These are phyloP conservation scores for Aspergillus latus DNA, from an alignment of 2,329 filamentous ascomycete genomes.

Conservation along the genomic window DNA sequence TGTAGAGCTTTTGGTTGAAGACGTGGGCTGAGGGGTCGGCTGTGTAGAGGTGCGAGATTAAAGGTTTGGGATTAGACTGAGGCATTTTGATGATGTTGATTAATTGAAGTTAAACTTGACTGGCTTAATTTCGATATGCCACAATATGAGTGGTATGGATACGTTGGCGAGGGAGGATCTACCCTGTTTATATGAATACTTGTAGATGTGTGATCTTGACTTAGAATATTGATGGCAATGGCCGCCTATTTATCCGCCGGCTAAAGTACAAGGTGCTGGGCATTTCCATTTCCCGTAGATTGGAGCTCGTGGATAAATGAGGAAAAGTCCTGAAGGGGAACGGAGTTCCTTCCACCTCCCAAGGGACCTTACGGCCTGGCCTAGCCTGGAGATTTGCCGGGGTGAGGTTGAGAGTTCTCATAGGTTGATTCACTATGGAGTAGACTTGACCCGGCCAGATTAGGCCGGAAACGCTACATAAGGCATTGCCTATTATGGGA, in stretches of 20 bases:
- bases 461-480: too few relatives aligned
- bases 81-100: conserved; percentile 4
- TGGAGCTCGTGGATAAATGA: not conserved
- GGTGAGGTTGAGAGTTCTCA: not conserved
- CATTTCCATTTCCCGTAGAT: not conserved
- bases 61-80: conserved; percentile 42
- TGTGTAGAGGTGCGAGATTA: conserved; percentile 74
- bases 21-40: conserved; percentile 79
- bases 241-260: conserved; percentile 3
- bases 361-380: not conserved
- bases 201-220: not conserved
- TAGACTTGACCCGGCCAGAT: too few relatives aligned
- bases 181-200: not conserved
- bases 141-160: not conserved
- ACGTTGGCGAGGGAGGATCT: not conserved
- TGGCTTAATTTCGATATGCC: not conserved
- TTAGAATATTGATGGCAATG: not conserved
- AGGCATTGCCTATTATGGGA: too few relatives aligned
- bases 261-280: not conserved
- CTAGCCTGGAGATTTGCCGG: not conserved
- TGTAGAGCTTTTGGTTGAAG: conserved; percentile 72
- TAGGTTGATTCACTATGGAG: not conserved
- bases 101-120: not conserved
- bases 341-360: not conserved
- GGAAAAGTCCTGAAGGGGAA: not conserved